Evolutionary conservation across 352 stramenopile genomes (phyloP).

Genomic region (Thalassiosira livingstoniorum): DNA sequence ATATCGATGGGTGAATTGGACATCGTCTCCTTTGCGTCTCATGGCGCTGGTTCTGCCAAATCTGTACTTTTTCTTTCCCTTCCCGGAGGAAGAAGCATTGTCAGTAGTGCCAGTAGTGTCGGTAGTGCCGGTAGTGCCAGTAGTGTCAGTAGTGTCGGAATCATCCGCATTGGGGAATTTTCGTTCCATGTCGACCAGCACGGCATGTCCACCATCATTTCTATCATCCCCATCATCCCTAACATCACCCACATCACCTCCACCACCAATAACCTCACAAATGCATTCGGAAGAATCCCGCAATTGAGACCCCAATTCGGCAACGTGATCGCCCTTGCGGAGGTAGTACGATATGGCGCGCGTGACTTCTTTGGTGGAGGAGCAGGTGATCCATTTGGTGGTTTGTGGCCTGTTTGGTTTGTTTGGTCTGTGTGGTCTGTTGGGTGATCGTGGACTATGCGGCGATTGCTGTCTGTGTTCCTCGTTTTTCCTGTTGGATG

Average conservation of each 20-base stretch:
- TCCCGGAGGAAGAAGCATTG: background rate
- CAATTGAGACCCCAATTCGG: slow-evolving; percentile 67
- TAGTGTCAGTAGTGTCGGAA: background rate
- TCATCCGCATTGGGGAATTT: slow-evolving; percentile 53
- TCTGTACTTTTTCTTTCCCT: too few species aligned
- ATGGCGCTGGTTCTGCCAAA: slow-evolving; percentile 57
- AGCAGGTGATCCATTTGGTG: slow-evolving; percentile 41
- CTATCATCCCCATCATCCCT: too few species aligned
- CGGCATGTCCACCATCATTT: too few species aligned
- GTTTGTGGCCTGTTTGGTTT: too few species aligned
- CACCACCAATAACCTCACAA: slow-evolving; percentile 21
- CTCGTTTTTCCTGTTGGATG: too few species aligned
- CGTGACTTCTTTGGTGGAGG: slow-evolving; percentile 42
- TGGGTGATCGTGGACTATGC: too few species aligned
- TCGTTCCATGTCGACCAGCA: slow-evolving; percentile 62
- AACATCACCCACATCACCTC: too few species aligned
- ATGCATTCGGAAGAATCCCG: slow-evolving; percentile 54
- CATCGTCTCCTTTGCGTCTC: slow-evolving; percentile 33
- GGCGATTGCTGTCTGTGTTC: too few species aligned
- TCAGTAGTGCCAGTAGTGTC: background rate
- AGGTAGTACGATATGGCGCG: slow-evolving; percentile 32
- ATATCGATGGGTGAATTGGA: slow-evolving; percentile 38
- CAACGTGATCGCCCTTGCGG: slow-evolving; percentile 39
- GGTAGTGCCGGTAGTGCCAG: background rate
- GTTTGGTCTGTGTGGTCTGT: too few species aligned